Evolutionary conservation across 768 basidiomycete species (phyloP).

Genomic region (Cystobasidium ongulense): DNA sequence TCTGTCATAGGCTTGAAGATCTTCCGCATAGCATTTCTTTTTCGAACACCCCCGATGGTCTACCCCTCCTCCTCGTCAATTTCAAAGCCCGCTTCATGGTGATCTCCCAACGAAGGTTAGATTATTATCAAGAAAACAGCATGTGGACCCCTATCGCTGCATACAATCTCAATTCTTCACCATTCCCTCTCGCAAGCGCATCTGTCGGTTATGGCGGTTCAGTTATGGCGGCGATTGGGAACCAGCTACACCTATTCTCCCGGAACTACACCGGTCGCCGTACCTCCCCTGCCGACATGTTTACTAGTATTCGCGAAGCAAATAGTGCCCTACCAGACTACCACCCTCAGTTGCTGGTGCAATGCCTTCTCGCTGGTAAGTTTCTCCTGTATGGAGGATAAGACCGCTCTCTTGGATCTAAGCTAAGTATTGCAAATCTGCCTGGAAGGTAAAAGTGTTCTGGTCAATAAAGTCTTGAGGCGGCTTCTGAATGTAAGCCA

Average conservation of each 20-base stretch:
- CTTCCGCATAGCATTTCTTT: not conserved
- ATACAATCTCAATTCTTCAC: not conserved
- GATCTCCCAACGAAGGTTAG: conserved; percentile 3
- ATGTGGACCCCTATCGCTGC: not conserved
- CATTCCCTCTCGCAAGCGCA: not conserved
- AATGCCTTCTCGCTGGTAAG: conserved; percentile 86
- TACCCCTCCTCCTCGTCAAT: conserved; percentile 9
- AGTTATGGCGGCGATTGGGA: conserved; percentile 70
- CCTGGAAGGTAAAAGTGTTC: not conserved
- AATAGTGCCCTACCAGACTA: conserved; percentile 85
- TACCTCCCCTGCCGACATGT: not conserved
- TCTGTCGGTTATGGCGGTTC: conserved; percentile 50
- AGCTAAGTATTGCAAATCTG: too few species aligned
- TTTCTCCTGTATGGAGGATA: not conserved
- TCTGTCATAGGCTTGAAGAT: not conserved
- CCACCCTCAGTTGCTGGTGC: conserved; percentile 84
- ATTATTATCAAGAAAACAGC: not conserved
- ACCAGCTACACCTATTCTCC: conserved; percentile 60
- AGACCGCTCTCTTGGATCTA: too few species aligned
- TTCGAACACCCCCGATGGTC: not conserved
- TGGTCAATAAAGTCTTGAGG: not conserved
- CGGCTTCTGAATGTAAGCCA: not conserved
- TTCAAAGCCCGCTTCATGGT: not conserved
- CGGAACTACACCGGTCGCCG: not conserved
- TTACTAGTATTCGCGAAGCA: conserved; percentile 35